A percentile compares a stretch with the other conserved stretches of the same genome.
Conservation (phyloP, 2,329 filamentous ascomycete genomes). For the Byssochlamys sp. region DNA sequence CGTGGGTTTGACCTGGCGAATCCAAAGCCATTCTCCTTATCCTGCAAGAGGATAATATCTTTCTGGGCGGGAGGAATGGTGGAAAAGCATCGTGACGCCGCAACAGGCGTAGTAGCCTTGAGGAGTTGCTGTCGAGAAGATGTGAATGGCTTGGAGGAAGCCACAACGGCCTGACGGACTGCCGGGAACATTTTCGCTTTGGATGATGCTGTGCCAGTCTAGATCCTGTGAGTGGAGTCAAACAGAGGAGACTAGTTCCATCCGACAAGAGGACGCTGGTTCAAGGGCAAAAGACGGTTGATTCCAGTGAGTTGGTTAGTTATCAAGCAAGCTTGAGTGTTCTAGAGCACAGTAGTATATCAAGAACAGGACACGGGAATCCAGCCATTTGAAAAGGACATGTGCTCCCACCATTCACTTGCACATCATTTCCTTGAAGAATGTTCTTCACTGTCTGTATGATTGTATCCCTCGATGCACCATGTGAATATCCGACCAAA, state of each 20-base stretch:
- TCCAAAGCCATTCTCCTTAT: constrained; percentile 41
- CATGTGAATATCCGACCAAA: background rate
- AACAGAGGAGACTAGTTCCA: background rate
- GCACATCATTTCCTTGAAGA: background rate
- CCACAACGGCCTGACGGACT: background rate
- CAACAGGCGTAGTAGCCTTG: background rate
- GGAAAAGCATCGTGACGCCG: constrained; percentile 9
- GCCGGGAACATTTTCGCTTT: background rate
- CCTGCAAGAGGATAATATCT: constrained; percentile 35
- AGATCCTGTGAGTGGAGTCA: background rate
- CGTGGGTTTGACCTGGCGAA: constrained; percentile 43
- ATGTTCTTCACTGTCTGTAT: background rate
- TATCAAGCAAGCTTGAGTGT: background rate
- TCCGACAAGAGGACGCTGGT: background rate
- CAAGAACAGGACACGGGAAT: background rate
- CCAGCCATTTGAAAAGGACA: background rate
- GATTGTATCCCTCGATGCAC: background rate
- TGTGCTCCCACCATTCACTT: background rate
- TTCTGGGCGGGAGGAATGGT: constrained; percentile 9
- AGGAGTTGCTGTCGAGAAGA: background rate
- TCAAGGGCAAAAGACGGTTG: background rate
- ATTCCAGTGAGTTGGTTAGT: background rate
- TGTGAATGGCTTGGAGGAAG: background rate
- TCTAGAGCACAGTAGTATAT: background rate
- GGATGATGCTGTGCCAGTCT: background rate